Evolutionary conservation across 2,329 filamentous ascomycete species (phyloP), one percentile per base, ranked within the genome.

Genomic region (Clonostachys rhizophaga): DNA sequence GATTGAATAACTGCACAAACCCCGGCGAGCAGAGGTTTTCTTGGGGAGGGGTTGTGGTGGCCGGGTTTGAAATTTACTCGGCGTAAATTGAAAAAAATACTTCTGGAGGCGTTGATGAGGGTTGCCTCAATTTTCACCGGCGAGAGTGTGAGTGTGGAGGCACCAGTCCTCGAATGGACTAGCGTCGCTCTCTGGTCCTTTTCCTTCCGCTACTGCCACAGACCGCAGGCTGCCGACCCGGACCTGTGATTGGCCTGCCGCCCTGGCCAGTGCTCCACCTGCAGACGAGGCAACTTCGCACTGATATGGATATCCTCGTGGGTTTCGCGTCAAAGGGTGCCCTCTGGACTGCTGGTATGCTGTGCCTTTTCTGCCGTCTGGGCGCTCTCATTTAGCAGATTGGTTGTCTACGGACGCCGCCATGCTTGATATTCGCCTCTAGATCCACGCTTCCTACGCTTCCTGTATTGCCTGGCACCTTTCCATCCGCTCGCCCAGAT

Each of bases 51-150:
- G 42, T 44, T 48, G 47, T n/a, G 42, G 46, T 45, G 46, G 69
- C 63, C 58, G 63, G 61, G 66, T 64, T 56, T 61, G 66, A 69
- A 69, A 68, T 64, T 70, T 70, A 63, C 66, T 69, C 65, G 61
- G 57, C 62, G 62, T 61, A 59, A 60, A 55, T 58, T 45, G 50
- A 51, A 53, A 47, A 62, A 65, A 67, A 67, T 63, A 60, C 61
- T 58, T 58, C 62, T 60, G 61, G 57, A 57, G 57, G 54, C 57
- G 57, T 56, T 57, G 58, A 59, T 66, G 64, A 68, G 67, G 65
- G 66, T 64, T 70, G 63, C 63, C 62, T 64, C 62, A 70, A 69
- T 71, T 71, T 70, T 70, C 64, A 57, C 60, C 57, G 58, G 58
- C 58, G 57, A 60, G 60, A 30, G 24, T 30, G 24, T 30, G 42